phyloP scores from a whole-genome alignment of 805 yeast species.

The Sungouiella thailandica region DNA sequence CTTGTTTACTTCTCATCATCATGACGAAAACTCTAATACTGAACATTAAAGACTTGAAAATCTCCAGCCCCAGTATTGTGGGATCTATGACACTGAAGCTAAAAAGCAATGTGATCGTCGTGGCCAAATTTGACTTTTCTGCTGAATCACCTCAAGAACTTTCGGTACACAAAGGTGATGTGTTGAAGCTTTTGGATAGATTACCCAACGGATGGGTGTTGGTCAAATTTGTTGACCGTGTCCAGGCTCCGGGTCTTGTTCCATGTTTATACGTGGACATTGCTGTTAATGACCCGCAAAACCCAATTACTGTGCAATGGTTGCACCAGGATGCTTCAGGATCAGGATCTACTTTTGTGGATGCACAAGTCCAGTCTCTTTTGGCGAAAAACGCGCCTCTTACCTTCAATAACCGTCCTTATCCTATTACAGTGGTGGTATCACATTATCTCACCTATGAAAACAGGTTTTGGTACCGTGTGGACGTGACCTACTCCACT shows the following conservation, averaged over 20 bases:
- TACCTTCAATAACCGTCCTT: slow-evolving; percentile 27
- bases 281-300: slow-evolving; percentile 36
- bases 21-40: background rate
- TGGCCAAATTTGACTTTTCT: slow-evolving; percentile 41
- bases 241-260: slow-evolving; percentile 44
- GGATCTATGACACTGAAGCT: slow-evolving; percentile 12
- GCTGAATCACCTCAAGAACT: slow-evolving; percentile 44
- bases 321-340: slow-evolving; percentile 13
- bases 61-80: slow-evolving; percentile 16
- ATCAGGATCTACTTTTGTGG: slow-evolving; percentile 17
- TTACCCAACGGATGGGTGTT: slow-evolving; percentile 51
- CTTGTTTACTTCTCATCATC: no score
- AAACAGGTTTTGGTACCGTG: slow-evolving; percentile 49
- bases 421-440: slow-evolving; percentile 33
- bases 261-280: slow-evolving; percentile 48
- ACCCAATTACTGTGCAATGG: slow-evolving; percentile 37
- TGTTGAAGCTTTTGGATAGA: slow-evolving; percentile 44
- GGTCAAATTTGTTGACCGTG: slow-evolving; percentile 49
- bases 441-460: slow-evolving; percentile 35
- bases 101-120: slow-evolving; percentile 34
- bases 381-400: slow-evolving; percentile 15
- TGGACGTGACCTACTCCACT: slow-evolving; percentile 35
- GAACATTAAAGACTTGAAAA: slow-evolving; percentile 13
- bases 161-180: slow-evolving; percentile 45
- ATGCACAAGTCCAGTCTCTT: slow-evolving; percentile 22